A percentile compares a stretch with the other conserved stretches of the same genome.
Evolutionary conservation across 2,329 filamentous ascomycete genomes (phyloP).

Genomic region (Penicillium aurantiogriseum): DNA sequence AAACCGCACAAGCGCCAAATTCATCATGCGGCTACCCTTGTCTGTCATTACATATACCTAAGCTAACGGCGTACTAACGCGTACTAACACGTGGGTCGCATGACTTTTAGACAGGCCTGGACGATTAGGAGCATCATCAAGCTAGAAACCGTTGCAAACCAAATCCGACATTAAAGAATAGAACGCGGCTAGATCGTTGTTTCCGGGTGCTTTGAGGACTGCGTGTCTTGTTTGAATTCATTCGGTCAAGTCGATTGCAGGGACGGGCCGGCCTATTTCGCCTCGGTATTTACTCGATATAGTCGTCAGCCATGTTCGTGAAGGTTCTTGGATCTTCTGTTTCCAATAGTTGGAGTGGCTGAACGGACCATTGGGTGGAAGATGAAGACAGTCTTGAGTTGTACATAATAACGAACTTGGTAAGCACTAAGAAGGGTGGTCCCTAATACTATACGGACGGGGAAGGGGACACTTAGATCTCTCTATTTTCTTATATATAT

Average conservation of each 20-base stretch:
- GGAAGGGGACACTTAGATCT: no score
- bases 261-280: conserved; percentile 14
- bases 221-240: conserved; percentile 9
- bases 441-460: no score
- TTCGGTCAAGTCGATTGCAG: conserved; percentile 7
- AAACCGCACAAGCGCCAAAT: conserved; percentile 17
- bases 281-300: conserved; percentile 13
- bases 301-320: conserved; percentile 5
- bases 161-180: conserved; percentile 24
- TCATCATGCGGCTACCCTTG: conserved; percentile 17
- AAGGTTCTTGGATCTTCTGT: background rate
- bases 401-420: no score
- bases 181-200: conserved; percentile 19
- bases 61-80: conserved; percentile 12
- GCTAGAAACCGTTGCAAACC: conserved; percentile 20
- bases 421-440: no score
- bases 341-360: background rate
- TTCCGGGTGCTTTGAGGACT: conserved; percentile 22
- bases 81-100: conserved; percentile 7
- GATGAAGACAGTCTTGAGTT: no score
- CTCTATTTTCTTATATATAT: no score
- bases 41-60: conserved; percentile 18
- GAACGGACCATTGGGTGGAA: no score
- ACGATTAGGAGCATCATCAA: conserved; percentile 22
- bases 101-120: conserved; percentile 20